Base-by-base conservation (phyloP, 129 eudicot species). In the Deinandra increscens region DNA sequence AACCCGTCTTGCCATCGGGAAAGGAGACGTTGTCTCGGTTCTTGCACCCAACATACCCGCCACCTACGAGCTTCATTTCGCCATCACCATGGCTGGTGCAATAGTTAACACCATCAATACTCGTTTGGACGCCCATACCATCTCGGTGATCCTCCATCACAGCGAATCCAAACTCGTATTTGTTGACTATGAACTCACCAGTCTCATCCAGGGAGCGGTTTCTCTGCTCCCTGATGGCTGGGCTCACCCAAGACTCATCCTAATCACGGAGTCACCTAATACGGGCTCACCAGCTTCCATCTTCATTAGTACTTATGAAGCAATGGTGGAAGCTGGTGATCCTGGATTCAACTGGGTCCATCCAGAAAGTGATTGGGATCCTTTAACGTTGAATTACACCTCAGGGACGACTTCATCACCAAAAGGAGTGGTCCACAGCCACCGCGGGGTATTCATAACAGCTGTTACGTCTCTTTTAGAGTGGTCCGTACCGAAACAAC, bases 31-130 rank as follows among this genome's bases (percentile, higher is more conserved):
- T 7, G 87, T 87, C 0, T 87, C 95, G 2, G 85, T 84, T 9
- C 11, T 87, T 0, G 85, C 95, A 0, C 87, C 90, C 14, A 87
- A 87, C 34, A 58, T 80, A 23, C 95, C 95, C 0, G 87, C 95
- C 70, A 84, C 78, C 80, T 87, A 87, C 33, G 95, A 87, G 76
- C 80, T 82, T 7, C 95, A 87, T 4, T 87, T 84, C 60, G 89
- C 90, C 7, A 33, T 84, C 0, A 81, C 90, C 10, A 84, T 87
- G 90, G 56, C 95, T 31, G 95, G 87, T 0, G 83, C 84, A 0
- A 78, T 87, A 0, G 71, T 87, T 44, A 82, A 87, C 72, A 75
- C 64, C 56, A 54, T 87, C 82, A 87, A 87, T 68, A 71, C 76
- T 53, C 83, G 95, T 19, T 81, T 84, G 3, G 90, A 87, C 6